Percentiles rank a stretch among this genome's conserved stretches.
Evolutionary conservation across 1,284 basidiomycete genomes (phyloP).

Genomic region (Rhizopogon hawkerae): DNA sequence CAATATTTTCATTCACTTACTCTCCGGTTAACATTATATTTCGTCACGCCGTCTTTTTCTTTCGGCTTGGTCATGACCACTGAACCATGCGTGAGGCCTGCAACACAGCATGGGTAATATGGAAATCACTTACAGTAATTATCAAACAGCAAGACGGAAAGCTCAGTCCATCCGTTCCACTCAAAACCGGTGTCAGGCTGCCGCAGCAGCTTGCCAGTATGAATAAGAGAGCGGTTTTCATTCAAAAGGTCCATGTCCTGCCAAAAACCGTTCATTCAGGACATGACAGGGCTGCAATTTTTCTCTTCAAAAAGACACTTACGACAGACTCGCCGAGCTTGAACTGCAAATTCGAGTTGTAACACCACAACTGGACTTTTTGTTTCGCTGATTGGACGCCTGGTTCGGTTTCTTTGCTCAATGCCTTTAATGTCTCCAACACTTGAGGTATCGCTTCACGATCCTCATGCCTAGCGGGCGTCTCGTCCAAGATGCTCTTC

Average conservation of each 20-base stretch:
- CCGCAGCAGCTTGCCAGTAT: slow-evolving; percentile 72
- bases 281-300: no score
- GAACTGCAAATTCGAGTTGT: slow-evolving; percentile 72
- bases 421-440: slow-evolving; percentile 74
- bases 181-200: slow-evolving; percentile 82
- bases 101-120: not conserved
- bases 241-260: slow-evolving; percentile 84
- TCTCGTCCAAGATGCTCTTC: slow-evolving; percentile 68
- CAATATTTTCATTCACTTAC: slow-evolving; percentile 36
- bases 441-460: slow-evolving; percentile 72
- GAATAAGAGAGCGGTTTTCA: slow-evolving; percentile 74
- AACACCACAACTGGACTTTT: slow-evolving; percentile 81
- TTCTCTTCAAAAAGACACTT: slow-evolving; percentile 24
- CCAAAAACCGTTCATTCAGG: slow-evolving; percentile 6
- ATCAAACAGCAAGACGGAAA: slow-evolving; percentile 85
- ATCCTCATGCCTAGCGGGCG: slow-evolving; percentile 70
- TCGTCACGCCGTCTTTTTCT: slow-evolving; percentile 63
- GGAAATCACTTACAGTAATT: slow-evolving; percentile 66
- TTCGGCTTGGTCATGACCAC: slow-evolving; percentile 84
- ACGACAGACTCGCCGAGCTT: slow-evolving; percentile 74
- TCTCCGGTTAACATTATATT: slow-evolving; percentile 72
- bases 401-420: slow-evolving; percentile 79
- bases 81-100: slow-evolving; percentile 24
- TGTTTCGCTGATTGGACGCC: slow-evolving; percentile 77
- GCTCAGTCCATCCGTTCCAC: slow-evolving; percentile 76